phyloP scores from a whole-genome alignment of 345 rosid species.

The Acer negundo region DNA sequence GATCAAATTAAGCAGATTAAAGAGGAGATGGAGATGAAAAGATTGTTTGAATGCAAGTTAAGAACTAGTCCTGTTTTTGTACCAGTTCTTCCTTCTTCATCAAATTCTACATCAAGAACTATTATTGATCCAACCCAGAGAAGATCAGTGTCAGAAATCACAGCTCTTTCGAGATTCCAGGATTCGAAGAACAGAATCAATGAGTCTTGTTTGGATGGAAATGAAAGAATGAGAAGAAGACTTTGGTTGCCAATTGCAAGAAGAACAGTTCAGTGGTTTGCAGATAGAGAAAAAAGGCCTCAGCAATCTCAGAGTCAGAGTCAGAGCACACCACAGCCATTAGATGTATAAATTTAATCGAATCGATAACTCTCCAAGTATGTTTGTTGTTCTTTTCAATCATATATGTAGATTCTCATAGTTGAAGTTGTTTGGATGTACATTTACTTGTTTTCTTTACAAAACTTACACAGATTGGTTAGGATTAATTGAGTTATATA shows the following conservation, averaged over 20 bases:
- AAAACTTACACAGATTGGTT: neutral
- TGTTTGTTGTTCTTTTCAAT: neutral
- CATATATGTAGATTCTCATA: neutral
- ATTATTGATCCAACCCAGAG: slow-evolving; percentile 39
- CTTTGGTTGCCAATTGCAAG: slow-evolving; percentile 79
- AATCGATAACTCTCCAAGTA: slow-evolving; percentile 7
- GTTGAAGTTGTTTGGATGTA: slow-evolving; percentile 3
- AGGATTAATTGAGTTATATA: slow-evolving; percentile 5
- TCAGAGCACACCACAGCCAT: slow-evolving; percentile 20
- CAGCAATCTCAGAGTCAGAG: slow-evolving; percentile 25
- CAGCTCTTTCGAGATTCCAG: slow-evolving; percentile 56
- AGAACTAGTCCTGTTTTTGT: slow-evolving; percentile 15
- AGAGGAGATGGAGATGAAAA: slow-evolving; percentile 69
- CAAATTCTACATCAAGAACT: slow-evolving; percentile 33
- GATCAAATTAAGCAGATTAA: slow-evolving; percentile 42
- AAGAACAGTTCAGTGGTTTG: slow-evolving; percentile 80
- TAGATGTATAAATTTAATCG: slow-evolving; percentile 36
- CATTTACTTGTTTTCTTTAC: neutral
- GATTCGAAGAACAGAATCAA: slow-evolving; percentile 26
- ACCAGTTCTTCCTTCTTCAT: slow-evolving; percentile 25
- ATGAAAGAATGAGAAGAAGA: slow-evolving; percentile 55
- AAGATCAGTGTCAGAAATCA: slow-evolving; percentile 80
- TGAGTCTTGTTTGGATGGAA: slow-evolving; percentile 29
- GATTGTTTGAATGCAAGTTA: slow-evolving; percentile 51
- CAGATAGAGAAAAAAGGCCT: slow-evolving; percentile 54